phyloP scores from a whole-genome alignment of 202 grass and related monocot species.

The Schoenoplectus triqueter region DNA sequence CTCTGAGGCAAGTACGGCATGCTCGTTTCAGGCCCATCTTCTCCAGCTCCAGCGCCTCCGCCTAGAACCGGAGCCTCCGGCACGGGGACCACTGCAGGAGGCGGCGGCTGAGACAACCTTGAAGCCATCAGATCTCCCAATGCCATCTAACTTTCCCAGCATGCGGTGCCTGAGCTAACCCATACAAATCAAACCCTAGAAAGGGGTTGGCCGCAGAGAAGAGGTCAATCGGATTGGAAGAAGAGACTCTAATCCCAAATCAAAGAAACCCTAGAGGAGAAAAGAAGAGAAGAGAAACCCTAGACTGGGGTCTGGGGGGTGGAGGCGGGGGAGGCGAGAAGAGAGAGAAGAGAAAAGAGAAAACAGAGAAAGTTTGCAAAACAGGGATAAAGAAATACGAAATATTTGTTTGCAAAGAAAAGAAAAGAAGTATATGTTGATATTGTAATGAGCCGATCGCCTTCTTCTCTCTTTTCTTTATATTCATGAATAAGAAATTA shows the following conservation, averaged over 20 bases:
- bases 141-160: conserved; percentile 52
- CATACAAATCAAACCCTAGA: conserved; percentile 9
- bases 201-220: background rate
- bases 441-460: no score
- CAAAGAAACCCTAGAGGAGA: conserved; percentile 8
- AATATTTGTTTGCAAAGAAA: no score
- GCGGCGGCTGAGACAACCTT: conserved; percentile 63
- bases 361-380: background rate
- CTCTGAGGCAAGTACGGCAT: conserved; percentile 58
- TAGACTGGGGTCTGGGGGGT: background rate
- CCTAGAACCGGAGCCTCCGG: conserved; percentile 34
- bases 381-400: no score
- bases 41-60: background rate
- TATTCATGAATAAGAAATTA: no score
- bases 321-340: background rate
- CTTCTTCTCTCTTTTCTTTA: no score
- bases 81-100: conserved; percentile 39
- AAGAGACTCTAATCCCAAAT: background rate
- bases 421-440: no score
- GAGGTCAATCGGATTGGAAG: conserved; percentile 17
- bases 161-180: background rate
- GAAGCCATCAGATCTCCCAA: conserved; percentile 98
- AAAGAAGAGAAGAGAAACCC: conserved; percentile 25
- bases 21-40: conserved; percentile 40
- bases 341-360: background rate